Percentiles rank a stretch among this genome's conserved stretches.
These are phyloP conservation scores for Macrocybe gigantea DNA, from an alignment of 768 basidiomycete species.

Conservation along the genomic window DNA sequence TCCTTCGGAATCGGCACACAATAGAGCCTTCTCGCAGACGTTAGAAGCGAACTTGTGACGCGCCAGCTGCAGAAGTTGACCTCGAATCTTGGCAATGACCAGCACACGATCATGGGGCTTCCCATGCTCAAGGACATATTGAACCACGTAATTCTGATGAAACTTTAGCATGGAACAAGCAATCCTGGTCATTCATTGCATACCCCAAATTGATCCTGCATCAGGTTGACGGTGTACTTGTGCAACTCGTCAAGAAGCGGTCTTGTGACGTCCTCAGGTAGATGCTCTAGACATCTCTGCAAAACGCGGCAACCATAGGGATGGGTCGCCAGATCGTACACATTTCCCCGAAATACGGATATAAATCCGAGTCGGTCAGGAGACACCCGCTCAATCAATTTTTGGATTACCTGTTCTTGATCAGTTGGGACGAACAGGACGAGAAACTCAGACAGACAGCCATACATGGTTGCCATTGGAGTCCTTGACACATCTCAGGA, in stretches of 20 bases:
- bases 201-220: slow-evolving; percentile 91
- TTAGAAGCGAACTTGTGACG: slow-evolving; percentile 94
- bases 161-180: slow-evolving; percentile 9
- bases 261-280: slow-evolving; percentile 62
- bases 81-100: slow-evolving; percentile 65
- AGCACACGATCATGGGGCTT: slow-evolving; percentile 58
- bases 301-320: slow-evolving; percentile 94
- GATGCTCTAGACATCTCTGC: slow-evolving; percentile 86
- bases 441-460: background rate
- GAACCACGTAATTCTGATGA: slow-evolving; percentile 86
- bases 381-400: slow-evolving; percentile 75
- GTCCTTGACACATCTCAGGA: slow-evolving; percentile 84
- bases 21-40: slow-evolving; percentile 87
- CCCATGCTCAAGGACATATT: slow-evolving; percentile 86
- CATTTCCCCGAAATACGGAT: slow-evolving; percentile 66
- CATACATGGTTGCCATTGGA: slow-evolving; percentile 92
- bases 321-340: slow-evolving; percentile 79
- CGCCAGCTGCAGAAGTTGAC: slow-evolving; percentile 74
- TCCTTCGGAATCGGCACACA: slow-evolving; percentile 56
- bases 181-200: slow-evolving; percentile 16
- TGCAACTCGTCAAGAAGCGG: slow-evolving; percentile 82
- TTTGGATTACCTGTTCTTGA: slow-evolving; percentile 68
- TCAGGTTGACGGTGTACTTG: slow-evolving; percentile 60
- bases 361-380: slow-evolving; percentile 76
- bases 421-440: background rate